phyloP scores from a whole-genome alignment of 2,329 filamentous ascomycete genomes.

The Phialophora expanda region DNA sequence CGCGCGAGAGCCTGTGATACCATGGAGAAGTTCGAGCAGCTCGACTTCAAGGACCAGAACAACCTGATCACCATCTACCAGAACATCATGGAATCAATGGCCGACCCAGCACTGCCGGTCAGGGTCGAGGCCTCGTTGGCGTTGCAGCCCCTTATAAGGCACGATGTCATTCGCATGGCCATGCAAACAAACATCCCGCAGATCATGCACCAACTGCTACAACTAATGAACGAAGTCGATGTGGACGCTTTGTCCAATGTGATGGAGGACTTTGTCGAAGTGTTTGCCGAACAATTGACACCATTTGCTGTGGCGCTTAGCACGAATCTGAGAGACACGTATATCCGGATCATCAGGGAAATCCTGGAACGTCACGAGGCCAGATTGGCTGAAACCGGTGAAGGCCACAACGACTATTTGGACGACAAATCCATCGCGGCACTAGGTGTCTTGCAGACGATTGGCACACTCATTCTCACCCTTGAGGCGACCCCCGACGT shows the following conservation, averaged over 20 bases:
- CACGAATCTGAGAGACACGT: conserved; percentile 94
- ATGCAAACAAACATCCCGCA: conserved; percentile 99
- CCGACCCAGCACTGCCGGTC: conserved; percentile 89
- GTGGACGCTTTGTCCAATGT: conserved; percentile 97
- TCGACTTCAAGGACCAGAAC: conserved; percentile 95
- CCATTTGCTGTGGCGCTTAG: conserved; percentile 96
- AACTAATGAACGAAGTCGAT: conserved; percentile 96
- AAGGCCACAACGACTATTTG: conserved; percentile 86
- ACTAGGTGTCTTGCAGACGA: conserved; percentile 93
- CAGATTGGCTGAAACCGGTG: conserved; percentile 62
- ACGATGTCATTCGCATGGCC: conserved; percentile 88
- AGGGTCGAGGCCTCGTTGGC: conserved; percentile 92
- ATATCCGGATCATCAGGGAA: conserved; percentile 89
- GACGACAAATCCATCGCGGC: conserved; percentile 99
- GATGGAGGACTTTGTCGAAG: conserved; percentile 99
- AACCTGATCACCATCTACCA: conserved; percentile 96
- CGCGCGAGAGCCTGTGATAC: conserved; percentile 95
- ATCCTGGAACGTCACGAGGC: conserved; percentile 82
- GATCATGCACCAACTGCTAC: conserved; percentile 98
- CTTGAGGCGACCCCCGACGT: conserved; percentile 97
- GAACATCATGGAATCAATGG: conserved; percentile 96
- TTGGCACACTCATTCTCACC: conserved; percentile 94
- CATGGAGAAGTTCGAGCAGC: conserved; percentile 94
- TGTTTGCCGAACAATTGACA: conserved; percentile 95
- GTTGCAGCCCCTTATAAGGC: conserved; percentile 91